Evolutionary conservation across 2,329 filamentous ascomycete genomes (phyloP), one percentile per base, ranked within the genome.

Genomic region (Botrytis squamosa): DNA sequence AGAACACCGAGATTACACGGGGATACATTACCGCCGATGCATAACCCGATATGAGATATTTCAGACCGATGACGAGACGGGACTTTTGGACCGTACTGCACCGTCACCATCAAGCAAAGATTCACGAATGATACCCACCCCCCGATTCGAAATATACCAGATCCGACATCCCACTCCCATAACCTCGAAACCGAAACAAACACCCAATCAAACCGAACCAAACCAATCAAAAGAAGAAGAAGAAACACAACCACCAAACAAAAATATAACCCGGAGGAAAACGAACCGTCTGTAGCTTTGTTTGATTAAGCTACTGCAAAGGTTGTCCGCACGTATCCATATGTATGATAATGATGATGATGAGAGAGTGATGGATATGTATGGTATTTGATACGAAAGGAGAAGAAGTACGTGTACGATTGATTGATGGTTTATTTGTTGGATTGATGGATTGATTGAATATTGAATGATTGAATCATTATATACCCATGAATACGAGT

Each of bases 21-120:
- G n/a, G 52, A 44, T 46, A 29, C 33, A 0, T 22, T 71, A 33
- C 70, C 70, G 10, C 60, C 59, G 22, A 71, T 71, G 70, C 70
- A 71, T 66, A 71, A 71, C 9, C 70, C 70, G 3, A 71, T 71
- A 20, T 71, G 29, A 66, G 42, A 52, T n/a, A 3, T 42, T 22
- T 40, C 12, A 9, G 38, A 20, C 36, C 8, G 33, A 36, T 67
- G 33, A 36, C 25, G 33, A 40, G 22, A 55, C 7, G 40, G 46
- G 22, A 9, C 29, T 7, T 18, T 29, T 5, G 63, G 22, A n/a
- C 22, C 12, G 8, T 38, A 16, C 22, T 52, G 49, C 12, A 25
- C 33, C n/a, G 25, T 0, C 25, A n/a, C 9, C 12, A 1, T n/a
- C 16, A 57, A 9, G 20, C 20, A 16, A 42, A 20, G 2, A 29